Evolutionary conservation across 208 protist species (phyloP).

Genomic region (Acanthamoeba lenticulata): DNA sequence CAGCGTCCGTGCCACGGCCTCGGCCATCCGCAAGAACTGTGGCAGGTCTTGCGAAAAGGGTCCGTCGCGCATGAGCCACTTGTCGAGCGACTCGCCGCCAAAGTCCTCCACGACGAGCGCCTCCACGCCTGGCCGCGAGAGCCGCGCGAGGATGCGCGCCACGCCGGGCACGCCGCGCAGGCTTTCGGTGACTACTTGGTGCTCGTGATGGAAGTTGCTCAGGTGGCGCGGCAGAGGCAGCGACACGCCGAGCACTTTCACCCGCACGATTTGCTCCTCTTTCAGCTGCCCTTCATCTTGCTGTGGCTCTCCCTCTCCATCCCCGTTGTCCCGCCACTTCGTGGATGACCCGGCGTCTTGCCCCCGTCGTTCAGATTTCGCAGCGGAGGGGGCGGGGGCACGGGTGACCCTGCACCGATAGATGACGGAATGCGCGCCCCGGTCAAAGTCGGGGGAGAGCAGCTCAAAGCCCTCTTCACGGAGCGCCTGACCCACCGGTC

Average conservation of each 20-base stretch:
- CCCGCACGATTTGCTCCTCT: too few species aligned
- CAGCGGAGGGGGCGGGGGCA: neutral
- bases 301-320: too few species aligned
- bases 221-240: slow-evolving; percentile 36
- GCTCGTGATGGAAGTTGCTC: slow-evolving; percentile 55
- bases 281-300: too few species aligned
- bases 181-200: neutral
- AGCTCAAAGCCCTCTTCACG: neutral
- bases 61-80: slow-evolving; percentile 34
- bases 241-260: slow-evolving; percentile 45
- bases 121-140: neutral
- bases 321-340: too few species aligned
- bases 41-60: neutral
- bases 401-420: neutral
- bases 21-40: neutral
- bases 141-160: neutral
- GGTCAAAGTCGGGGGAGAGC: neutral
- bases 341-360: neutral
- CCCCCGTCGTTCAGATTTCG: neutral
- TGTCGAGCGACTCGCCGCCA: slow-evolving; percentile 28
- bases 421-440: neutral
- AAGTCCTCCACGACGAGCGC: slow-evolving; percentile 53
- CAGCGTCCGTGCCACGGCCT: neutral
- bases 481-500: neutral
- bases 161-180: neutral